These are phyloP conservation scores for Blepharisma stoltei DNA, from an alignment of 73 alveolate species.

Conservation along the genomic window DNA sequence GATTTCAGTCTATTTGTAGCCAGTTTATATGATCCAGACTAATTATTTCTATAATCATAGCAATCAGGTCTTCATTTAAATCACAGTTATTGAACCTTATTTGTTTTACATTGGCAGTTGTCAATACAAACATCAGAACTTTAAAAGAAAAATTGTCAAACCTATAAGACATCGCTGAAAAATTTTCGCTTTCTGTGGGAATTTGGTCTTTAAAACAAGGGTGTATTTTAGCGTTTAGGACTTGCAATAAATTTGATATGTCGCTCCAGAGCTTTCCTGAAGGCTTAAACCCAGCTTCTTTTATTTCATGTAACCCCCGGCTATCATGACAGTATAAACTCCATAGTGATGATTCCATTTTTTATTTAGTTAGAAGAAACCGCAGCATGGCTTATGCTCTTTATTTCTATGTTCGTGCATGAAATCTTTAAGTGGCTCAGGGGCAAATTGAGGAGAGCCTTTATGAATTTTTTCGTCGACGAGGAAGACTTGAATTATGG, in stretches of 20 bases:
- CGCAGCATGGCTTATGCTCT: constrained; percentile 22
- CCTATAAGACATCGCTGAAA: not conserved
- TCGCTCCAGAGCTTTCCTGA: not conserved
- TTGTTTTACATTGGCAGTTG: not conserved
- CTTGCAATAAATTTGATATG: not conserved
- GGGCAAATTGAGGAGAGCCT: constrained; percentile 35
- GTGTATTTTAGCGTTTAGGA: constrained; percentile 5
- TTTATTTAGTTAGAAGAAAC: constrained; percentile 1
- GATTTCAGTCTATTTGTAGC: not conserved
- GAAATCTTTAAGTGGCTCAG: constrained; percentile 44
- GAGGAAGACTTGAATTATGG: constrained; percentile 77
- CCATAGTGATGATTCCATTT: not conserved
- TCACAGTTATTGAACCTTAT: not conserved
- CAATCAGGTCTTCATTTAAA: not conserved
- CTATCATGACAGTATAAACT: not conserved
- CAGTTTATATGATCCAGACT: not conserved
- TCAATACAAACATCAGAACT: not conserved
- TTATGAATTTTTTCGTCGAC: constrained; percentile 60
- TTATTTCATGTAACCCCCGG: not conserved
- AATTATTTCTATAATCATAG: not conserved
- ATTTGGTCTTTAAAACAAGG: not conserved
- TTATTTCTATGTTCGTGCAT: constrained; percentile 35
- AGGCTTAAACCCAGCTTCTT: not conserved
- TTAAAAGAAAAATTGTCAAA: not conserved
- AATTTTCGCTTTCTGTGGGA: not conserved